These are phyloP conservation scores for Rusavskia elegans DNA, from an alignment of 495 filamentous ascomycete species.

Conservation along the genomic window DNA sequence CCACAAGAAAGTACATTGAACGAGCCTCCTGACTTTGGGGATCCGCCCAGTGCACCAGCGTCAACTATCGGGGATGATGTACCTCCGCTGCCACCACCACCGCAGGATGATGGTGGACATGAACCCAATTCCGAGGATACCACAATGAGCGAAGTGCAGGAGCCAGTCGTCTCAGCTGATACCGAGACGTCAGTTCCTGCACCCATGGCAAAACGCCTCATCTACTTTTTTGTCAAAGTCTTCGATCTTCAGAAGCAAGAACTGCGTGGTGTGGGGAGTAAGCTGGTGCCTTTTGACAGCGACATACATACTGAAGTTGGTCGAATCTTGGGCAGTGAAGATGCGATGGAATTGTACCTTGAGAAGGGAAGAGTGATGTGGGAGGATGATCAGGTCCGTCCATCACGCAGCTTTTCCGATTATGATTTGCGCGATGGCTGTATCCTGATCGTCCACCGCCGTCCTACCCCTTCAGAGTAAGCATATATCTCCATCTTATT, in stretches of 20 bases:
- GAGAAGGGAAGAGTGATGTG: slow-evolving; percentile 3
- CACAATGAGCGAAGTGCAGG: neutral
- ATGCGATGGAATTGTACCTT: slow-evolving; percentile 9
- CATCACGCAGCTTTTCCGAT: slow-evolving; percentile 2
- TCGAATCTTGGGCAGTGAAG: slow-evolving; percentile 1
- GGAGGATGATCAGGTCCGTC: slow-evolving; percentile 2
- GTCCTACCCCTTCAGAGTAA: slow-evolving; percentile 8
- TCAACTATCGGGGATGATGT: too few relatives aligned
- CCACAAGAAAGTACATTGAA: too few relatives aligned
- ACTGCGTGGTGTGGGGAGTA: slow-evolving; percentile 35
- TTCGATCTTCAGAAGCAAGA: slow-evolving; percentile 34
- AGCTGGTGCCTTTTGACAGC: slow-evolving; percentile 27
- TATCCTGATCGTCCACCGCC: slow-evolving; percentile 11
- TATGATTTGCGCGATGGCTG: slow-evolving; percentile 4
- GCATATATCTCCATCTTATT: neutral
- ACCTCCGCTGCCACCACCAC: too few relatives aligned
- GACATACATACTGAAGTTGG: slow-evolving; percentile 24
- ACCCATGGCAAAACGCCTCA: slow-evolving; percentile 20
- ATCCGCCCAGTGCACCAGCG: too few relatives aligned
- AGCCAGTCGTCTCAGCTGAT: neutral
- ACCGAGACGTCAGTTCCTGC: neutral
- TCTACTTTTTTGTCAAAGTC: slow-evolving; percentile 34
- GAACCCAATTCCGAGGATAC: too few relatives aligned
- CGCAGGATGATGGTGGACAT: too few relatives aligned
- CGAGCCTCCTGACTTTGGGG: too few relatives aligned